Percentiles rank a stretch among this genome's conserved stretches.
These are phyloP conservation scores for Rosa rugosa DNA, from an alignment of 306 rosid species.

Conservation along the genomic window DNA sequence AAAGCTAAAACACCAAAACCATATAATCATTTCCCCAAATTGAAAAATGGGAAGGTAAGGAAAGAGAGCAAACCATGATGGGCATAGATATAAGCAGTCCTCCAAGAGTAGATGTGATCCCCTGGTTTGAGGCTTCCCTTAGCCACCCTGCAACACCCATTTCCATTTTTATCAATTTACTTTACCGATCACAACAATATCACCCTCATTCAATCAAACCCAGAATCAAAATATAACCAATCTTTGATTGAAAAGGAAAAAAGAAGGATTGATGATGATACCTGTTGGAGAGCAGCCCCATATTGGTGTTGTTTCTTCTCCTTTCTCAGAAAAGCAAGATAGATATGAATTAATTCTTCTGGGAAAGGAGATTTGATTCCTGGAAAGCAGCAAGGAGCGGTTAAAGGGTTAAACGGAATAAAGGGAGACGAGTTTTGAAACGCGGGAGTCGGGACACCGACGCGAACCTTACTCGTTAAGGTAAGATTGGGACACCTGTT, in stretches of 20 bases:
- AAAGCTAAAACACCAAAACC: background rate
- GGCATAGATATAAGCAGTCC: slow-evolving; percentile 82
- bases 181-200: background rate
- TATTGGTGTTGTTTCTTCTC: slow-evolving; percentile 10
- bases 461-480: slow-evolving; percentile 28
- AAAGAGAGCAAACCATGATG: slow-evolving; percentile 69
- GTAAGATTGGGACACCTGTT: background rate
- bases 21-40: background rate
- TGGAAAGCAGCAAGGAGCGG: background rate
- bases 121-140: slow-evolving; percentile 69
- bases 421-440: background rate
- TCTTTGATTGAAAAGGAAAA: background rate
- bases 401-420: background rate
- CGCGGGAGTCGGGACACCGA: background rate
- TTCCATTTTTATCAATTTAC: background rate
- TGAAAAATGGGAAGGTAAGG: background rate
- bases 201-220: background rate
- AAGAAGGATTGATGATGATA: slow-evolving; percentile 7
- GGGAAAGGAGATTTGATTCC: slow-evolving; percentile 15
- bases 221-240: background rate
- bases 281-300: slow-evolving; percentile 89
- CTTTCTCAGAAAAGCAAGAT: background rate
- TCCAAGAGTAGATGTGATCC: slow-evolving; percentile 94
- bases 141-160: slow-evolving; percentile 49
- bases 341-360: background rate